Percentiles rank a stretch among this genome's conserved stretches.
Evolutionary conservation across 2,329 filamentous ascomycete genomes (phyloP).

Genomic region (Scedosporium dehoogii): DNA sequence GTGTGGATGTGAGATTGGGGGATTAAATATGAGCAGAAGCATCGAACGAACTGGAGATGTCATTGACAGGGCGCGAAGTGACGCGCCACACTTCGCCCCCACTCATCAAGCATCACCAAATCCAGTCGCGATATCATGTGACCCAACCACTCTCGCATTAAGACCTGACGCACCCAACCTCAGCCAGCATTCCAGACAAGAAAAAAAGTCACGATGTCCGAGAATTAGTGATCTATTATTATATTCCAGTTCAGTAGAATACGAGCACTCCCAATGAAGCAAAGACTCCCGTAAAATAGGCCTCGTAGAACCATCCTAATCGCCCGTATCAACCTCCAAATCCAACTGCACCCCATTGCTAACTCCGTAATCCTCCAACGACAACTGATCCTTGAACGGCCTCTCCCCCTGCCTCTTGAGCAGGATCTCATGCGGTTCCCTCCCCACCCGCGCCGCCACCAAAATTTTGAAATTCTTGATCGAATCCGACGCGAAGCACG

Average conservation of each 20-base stretch:
- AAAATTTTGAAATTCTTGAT: conserved; percentile 84
- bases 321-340: conserved; percentile 51
- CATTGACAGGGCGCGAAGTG: conserved; percentile 3
- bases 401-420: conserved; percentile 85
- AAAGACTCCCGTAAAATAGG: not conserved
- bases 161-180: too few relatives aligned
- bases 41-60: not conserved
- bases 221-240: too few relatives aligned
- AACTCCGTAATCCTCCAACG: conserved; percentile 85
- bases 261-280: not conserved
- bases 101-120: not conserved
- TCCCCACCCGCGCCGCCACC: conserved; percentile 80
- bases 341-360: conserved; percentile 73
- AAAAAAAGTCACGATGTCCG: not conserved
- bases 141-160: not conserved
- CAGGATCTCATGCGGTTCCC: conserved; percentile 84
- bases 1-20: too few relatives aligned
- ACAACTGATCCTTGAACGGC: conserved; percentile 87
- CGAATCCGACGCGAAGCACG: conserved; percentile 75
- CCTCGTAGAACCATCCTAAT: conserved; percentile 27
- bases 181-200: not conserved
- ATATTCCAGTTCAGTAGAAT: too few relatives aligned
- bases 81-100: not conserved
- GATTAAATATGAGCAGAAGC: too few relatives aligned
- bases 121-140: conserved; percentile 4